Evolutionary conservation across 768 basidiomycete species (phyloP).

Genomic region (Podaxis pistillaris): DNA sequence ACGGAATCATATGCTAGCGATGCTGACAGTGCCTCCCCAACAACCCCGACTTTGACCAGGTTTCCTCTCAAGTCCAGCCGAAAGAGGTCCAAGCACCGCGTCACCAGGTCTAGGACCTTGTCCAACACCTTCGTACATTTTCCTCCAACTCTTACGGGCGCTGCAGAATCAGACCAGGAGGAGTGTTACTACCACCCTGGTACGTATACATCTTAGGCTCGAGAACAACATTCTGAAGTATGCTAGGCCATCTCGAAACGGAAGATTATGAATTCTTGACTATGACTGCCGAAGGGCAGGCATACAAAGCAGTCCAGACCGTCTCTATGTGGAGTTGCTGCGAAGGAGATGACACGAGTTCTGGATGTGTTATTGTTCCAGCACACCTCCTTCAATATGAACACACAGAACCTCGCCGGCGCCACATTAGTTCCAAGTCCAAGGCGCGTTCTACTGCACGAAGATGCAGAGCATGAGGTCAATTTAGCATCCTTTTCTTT

Average conservation of each 20-base stretch:
- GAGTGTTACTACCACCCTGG: slow-evolving; percentile 36
- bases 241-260: slow-evolving; percentile 34
- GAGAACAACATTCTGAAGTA: background rate
- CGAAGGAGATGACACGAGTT: slow-evolving; percentile 38
- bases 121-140: slow-evolving; percentile 7
- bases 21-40: slow-evolving; percentile 16
- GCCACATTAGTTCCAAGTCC: background rate
- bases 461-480: background rate
- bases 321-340: slow-evolving; percentile 50
- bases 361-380: slow-evolving; percentile 30
- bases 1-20: slow-evolving; percentile 8
- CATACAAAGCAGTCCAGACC: slow-evolving; percentile 30
- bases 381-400: slow-evolving; percentile 15
- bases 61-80: slow-evolving; percentile 15
- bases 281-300: slow-evolving; percentile 30
- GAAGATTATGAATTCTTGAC: slow-evolving; percentile 42
- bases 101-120: background rate
- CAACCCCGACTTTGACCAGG: slow-evolving; percentile 17
- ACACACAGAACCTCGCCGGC: background rate
- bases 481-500: background rate
- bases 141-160: background rate
- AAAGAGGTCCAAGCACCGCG: slow-evolving; percentile 15
- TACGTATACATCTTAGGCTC: slow-evolving; percentile 19
- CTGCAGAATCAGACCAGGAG: slow-evolving; percentile 10
- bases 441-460: background rate